phyloP scores from a whole-genome alignment of 441 rosid species.

The Corymbia calophylla region DNA sequence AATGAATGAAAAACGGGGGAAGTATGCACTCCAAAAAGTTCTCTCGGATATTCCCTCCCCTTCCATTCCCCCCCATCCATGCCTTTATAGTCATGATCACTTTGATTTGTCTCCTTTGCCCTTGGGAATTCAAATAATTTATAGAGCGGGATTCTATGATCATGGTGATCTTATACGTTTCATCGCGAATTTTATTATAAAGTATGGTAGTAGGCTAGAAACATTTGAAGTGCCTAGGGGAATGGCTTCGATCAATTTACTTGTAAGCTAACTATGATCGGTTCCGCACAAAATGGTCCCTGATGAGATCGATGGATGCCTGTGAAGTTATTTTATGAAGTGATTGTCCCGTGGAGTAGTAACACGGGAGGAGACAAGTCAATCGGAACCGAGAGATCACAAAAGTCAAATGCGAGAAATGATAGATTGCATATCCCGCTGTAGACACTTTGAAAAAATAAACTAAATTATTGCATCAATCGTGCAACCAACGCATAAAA shows the following conservation, averaged over 20 bases:
- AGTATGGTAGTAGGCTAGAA: not conserved
- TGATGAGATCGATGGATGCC: not conserved
- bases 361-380: not conserved
- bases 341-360: accelerated
- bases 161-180: not conserved
- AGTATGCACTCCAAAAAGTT: not conserved
- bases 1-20: not conserved
- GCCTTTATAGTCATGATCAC: not conserved
- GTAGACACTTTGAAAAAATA: not conserved
- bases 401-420: accelerated
- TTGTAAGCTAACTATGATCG: too few species aligned
- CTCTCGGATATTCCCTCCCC: not conserved
- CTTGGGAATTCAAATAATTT: not conserved
- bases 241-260: accelerated
- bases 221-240: not conserved
- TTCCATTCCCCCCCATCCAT: too few species aligned
- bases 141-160: too few species aligned
- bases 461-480: not conserved
- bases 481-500: not conserved
- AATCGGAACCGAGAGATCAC: accelerated
- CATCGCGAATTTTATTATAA: not conserved
- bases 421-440: accelerated
- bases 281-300: not conserved
- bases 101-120: not conserved
- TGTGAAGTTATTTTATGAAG: accelerated